Percentiles rank a stretch among this genome's conserved stretches.
These are phyloP conservation scores for Pythium brachiatum DNA, from an alignment of 352 stramenopile species.

Conservation along the genomic window DNA sequence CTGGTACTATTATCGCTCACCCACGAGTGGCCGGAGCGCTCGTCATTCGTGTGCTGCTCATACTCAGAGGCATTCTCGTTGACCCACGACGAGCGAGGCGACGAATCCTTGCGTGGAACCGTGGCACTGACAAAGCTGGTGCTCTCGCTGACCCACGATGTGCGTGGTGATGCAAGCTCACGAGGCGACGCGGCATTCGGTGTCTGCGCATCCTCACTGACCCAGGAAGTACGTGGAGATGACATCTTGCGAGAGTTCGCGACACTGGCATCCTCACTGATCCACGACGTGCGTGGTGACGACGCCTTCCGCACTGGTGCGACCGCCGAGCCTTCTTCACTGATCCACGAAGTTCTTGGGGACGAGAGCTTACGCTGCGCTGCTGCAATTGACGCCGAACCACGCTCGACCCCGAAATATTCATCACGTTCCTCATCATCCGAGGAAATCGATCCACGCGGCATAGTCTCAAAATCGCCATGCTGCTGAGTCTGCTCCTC, in stretches of 20 bases:
- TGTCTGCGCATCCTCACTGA: neutral
- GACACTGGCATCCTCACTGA: neutral
- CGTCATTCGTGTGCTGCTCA: neutral
- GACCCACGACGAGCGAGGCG: conserved; percentile 20
- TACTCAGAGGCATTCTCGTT: conserved; percentile 10
- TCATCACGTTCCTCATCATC: conserved; percentile 7
- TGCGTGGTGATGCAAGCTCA: conserved; percentile 4
- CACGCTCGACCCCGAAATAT: neutral
- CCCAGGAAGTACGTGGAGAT: conserved; percentile 6
- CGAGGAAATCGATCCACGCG: conserved; percentile 14
- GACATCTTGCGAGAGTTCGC: neutral
- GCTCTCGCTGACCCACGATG: conserved; percentile 21
- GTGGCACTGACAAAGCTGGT: conserved; percentile 1
- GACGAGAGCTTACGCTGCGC: neutral
- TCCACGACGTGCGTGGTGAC: neutral
- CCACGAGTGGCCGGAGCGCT: neutral
- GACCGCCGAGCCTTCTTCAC: too few relatives aligned
- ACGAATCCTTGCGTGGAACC: neutral
- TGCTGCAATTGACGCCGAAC: neutral
- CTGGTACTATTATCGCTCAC: conserved; percentile 3
- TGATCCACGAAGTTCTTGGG: neutral
- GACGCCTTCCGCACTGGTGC: neutral
- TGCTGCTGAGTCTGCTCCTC: neutral
- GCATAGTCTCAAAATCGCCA: neutral
- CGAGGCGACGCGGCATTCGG: neutral